A percentile compares a stretch with the other conserved stretches of the same genome.
Evolutionary conservation across 2,329 filamentous ascomycete species (phyloP).

Genomic region (Colletotrichum somersetense): DNA sequence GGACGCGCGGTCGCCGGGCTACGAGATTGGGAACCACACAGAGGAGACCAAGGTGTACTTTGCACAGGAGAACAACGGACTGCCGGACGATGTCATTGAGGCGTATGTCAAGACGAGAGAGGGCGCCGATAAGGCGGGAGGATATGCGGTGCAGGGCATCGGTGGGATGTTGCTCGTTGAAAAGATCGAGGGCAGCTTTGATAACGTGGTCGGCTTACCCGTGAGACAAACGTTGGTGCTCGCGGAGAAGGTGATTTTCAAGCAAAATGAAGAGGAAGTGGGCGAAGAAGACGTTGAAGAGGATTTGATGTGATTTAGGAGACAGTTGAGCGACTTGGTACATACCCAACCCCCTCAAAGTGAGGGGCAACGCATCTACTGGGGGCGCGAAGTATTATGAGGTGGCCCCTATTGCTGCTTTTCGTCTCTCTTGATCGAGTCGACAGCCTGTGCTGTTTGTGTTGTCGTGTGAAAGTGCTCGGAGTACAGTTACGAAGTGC

Average conservation of each 20-base stretch:
- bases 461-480: background rate
- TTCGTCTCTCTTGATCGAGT: background rate
- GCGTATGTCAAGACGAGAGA: conserved; percentile 86
- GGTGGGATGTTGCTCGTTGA: conserved; percentile 90
- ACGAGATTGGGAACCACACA: conserved; percentile 82
- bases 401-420: conserved; percentile 2
- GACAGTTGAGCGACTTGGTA: background rate
- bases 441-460: background rate
- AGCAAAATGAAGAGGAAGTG: conserved; percentile 74
- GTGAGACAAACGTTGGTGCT: conserved; percentile 81
- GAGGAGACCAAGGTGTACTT: conserved; percentile 96
- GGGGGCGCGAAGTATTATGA: background rate
- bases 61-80: conserved; percentile 69
- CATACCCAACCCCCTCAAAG: background rate
- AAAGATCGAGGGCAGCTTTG: conserved; percentile 87
- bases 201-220: conserved; percentile 95
- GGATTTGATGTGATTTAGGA: conserved; percentile 45
- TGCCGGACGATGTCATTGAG: conserved; percentile 84
- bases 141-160: conserved; percentile 92
- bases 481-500: background rate
- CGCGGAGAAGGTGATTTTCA: conserved; percentile 89
- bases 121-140: conserved; percentile 95
- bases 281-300: conserved; percentile 63
- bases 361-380: background rate
- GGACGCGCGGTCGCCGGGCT: conserved; percentile 86